Percentiles rank a stretch among this genome's conserved stretches.
phyloP scores from a whole-genome alignment of 176 grass and related monocot species.

The Cocos nucifera region DNA sequence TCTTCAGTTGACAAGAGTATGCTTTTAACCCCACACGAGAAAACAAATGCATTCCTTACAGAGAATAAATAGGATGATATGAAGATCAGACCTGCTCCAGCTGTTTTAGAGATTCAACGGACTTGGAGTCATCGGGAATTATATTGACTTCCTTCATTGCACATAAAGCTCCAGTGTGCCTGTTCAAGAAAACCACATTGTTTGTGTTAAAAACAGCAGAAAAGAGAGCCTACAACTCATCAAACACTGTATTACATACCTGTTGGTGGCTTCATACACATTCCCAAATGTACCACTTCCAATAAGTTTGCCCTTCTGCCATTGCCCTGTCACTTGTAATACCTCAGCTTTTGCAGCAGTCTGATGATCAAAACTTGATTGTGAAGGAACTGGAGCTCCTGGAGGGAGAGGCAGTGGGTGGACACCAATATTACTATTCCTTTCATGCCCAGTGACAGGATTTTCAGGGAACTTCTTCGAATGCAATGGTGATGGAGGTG shows the following conservation, averaged over 20 bases:
- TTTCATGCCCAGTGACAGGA: slow-evolving; percentile 24
- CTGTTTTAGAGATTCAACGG: slow-evolving; percentile 70
- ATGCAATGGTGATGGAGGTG: slow-evolving; percentile 77
- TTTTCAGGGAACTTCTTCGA: slow-evolving; percentile 39
- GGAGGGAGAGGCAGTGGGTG: slow-evolving; percentile 85
- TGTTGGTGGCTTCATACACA: slow-evolving; percentile 90
- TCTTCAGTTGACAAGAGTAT: no score
- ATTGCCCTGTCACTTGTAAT: slow-evolving; percentile 49
- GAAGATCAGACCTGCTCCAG: slow-evolving; percentile 63
- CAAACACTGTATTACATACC: slow-evolving; percentile 30
- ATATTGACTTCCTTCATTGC: slow-evolving; percentile 99
- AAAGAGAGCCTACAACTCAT: slow-evolving; percentile 5
- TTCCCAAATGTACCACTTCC: slow-evolving; percentile 93
- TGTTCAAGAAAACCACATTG: slow-evolving; percentile 31
- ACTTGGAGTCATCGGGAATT: slow-evolving; percentile 93
- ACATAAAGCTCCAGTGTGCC: slow-evolving; percentile 91
- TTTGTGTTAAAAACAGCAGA: slow-evolving; percentile 11
- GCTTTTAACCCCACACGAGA: no score
- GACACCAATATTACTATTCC: slow-evolving; percentile 33
- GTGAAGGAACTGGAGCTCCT: slow-evolving; percentile 32
- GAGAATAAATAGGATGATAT: background rate
- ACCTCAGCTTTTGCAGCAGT: slow-evolving; percentile 37
- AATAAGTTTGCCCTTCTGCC: slow-evolving; percentile 84
- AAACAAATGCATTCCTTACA: no score
- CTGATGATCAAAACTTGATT: slow-evolving; percentile 34